Conservation (phyloP, 2,329 filamentous ascomycete genomes). For the Endothia cerciana region DNA sequence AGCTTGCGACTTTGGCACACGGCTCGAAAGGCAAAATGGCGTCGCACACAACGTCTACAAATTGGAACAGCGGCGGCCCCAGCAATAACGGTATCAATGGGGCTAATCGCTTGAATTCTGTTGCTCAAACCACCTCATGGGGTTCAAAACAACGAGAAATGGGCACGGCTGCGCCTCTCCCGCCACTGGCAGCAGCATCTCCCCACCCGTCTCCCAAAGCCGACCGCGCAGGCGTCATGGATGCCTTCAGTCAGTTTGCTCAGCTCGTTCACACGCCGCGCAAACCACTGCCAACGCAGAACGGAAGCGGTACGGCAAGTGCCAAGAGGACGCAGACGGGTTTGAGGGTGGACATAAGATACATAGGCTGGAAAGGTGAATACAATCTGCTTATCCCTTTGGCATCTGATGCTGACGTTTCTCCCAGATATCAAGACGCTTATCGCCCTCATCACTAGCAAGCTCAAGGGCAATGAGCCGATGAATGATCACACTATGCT, state of each 20-base stretch:
- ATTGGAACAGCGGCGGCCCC: constrained; percentile 26
- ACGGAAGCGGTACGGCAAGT: constrained; percentile 65
- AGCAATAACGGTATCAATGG: constrained; percentile 7
- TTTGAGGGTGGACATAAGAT: constrained; percentile 60
- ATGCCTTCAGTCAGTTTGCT: constrained; percentile 40
- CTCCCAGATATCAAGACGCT: constrained; percentile 65
- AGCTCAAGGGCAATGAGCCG: constrained; percentile 65
- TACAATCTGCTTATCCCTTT: background rate
- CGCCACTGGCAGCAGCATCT: constrained; percentile 29
- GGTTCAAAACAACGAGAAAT: constrained; percentile 6
- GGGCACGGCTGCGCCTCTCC: background rate
- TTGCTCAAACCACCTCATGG: background rate
- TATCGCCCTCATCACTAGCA: constrained; percentile 61
- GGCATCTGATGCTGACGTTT: constrained; percentile 14
- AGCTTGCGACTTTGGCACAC: background rate
- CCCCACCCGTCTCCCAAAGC: constrained; percentile 34
- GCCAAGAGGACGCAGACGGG: constrained; percentile 52
- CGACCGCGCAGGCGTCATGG: constrained; percentile 39
- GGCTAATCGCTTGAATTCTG: background rate
- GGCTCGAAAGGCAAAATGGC: background rate
- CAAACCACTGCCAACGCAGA: constrained; percentile 65
- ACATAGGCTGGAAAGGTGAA: constrained; percentile 53
- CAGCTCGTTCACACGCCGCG: constrained; percentile 52
- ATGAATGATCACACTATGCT: constrained; percentile 78
- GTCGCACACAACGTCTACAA: constrained; percentile 11